phyloP scores from a whole-genome alignment of 352 stramenopile species.

The Blastocystis sp. region DNA sequence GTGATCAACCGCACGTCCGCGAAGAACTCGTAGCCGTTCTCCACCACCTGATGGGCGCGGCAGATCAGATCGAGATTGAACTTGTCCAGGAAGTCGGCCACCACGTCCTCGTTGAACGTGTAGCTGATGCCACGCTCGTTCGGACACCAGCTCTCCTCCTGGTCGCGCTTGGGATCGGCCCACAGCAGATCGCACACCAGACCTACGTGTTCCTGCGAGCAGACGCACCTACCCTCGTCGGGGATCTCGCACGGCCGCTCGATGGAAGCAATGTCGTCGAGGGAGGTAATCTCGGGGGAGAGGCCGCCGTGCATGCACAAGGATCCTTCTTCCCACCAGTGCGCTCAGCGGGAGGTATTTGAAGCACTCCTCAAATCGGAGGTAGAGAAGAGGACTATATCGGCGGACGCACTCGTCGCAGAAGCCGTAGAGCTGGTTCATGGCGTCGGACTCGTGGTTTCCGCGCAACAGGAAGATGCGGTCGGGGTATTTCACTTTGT shows the following conservation, averaged over 20 bases:
- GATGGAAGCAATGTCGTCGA: conserved; percentile 80
- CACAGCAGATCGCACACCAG: conserved; percentile 85
- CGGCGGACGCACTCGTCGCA: conserved; percentile 70
- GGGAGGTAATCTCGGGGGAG: conserved; percentile 80
- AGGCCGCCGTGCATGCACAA: conserved; percentile 84
- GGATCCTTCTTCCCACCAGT: conserved; percentile 57
- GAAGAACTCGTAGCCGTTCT: conserved; percentile 77
- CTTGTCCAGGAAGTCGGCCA: conserved; percentile 88
- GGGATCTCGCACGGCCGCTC: conserved; percentile 82
- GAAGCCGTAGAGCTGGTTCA: conserved; percentile 71
- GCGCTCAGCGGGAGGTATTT: conserved; percentile 71
- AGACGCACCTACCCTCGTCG: conserved; percentile 72
- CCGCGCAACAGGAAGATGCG: conserved; percentile 72
- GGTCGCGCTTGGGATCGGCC: conserved; percentile 76
- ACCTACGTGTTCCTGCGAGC: conserved; percentile 68
- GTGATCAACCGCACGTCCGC: conserved; percentile 81
- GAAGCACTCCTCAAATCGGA: conserved; percentile 70
- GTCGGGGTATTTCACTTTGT: conserved; percentile 71
- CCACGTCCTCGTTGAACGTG: conserved; percentile 93
- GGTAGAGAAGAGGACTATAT: conserved; percentile 70
- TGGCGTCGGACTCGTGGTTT: conserved; percentile 71
- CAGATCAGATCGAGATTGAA: conserved; percentile 95
- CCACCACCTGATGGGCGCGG: conserved; percentile 88
- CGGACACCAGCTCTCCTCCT: conserved; percentile 82
- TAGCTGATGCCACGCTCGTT: conserved; percentile 94